Evolutionary conservation across 805 yeast species (phyloP), one percentile per base, ranked within the genome.

Genomic region (Spathaspora hagerdaliae): DNA sequence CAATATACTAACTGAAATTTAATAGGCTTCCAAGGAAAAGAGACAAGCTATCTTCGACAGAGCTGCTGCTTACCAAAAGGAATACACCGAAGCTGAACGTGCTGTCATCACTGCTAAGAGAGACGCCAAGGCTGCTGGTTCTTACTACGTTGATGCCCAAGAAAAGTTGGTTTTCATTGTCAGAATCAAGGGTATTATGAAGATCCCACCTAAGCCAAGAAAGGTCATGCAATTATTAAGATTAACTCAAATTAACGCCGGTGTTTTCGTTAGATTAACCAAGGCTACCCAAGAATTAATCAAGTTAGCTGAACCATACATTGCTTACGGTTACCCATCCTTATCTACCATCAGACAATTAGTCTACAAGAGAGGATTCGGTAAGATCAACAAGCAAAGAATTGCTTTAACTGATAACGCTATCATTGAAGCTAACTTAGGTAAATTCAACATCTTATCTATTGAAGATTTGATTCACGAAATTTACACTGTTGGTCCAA

Each of bases 141-240:
- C 94, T 67, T 87, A 84, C 89, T 91, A 83, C 81, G 95, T 89
- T 65, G 89, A 83, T 68, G 97, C 96, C 74, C 92, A 91, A 83
- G 82, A 84, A 68, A 90, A 88, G 78, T 85, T 91, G 68, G 96
- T 88, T 59, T 89, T 91, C 74, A 96, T 91, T 69, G 83, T 91
- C 75, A 89, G 98, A 86, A 91, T 91, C 85, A 91, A 91, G 92
- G 97, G 97, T 91, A 88, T 91, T 75, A 87, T 81, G 91, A 91
- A 90, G 86, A 89, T 91, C 65, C 87, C 97, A 70, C 97, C 97
- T 69, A 91, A 91, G 86, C 96, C 97, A 83, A 90, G 97, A 87
- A 91, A 91, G 87, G 96, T 91, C 66, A 75, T 89, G 74, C 96
- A 86, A 78, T 83, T 90, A 72, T 81, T 88, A 75, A 85, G 96